Base-by-base conservation (phyloP, 768 basidiomycete species). In the Podaxis sp. region DNA sequence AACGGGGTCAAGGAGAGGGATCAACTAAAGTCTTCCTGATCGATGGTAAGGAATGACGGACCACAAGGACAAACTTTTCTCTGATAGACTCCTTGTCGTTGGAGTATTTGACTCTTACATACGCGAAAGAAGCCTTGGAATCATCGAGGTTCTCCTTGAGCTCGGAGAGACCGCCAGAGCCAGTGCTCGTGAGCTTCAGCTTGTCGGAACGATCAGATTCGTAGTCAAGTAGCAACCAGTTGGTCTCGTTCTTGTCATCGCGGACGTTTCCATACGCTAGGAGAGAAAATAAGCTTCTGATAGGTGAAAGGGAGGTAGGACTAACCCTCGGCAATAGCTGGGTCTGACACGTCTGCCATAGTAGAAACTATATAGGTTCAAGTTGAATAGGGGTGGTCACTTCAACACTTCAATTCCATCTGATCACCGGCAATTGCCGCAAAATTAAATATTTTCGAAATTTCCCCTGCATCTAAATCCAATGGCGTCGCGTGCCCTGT, bases 181-280 rank as follows among this genome's bases (percentile, higher is more conserved):
- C 95, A 22, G 91, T 94, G 70, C 82, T 73, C 11, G 93, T 89
- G 70, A 98, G 77, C 66, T 77, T 73, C 67, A 97, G 85, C 71
- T 84, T 91, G 82, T 96, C 92, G 37, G 89, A 91, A 68, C 84
- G 82, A 74, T 92, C 90, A 69, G 81, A 82, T 83, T 90, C 89
- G 74, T 98, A 98, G 73, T 96, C 92, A 62, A 97, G 76, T 61
- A 98, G 79, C 50, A 96, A 71, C 94, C 94, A 98, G 73, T 91
- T 97, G 36, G 87, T 91, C 33, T 92, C 90, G 41, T 87, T 81
- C 71, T 94, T 94, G 81, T 93, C 88, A 65, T 80, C 82, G 66
- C 95, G 88, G 59, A 97, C 89, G 67, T 94, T 91, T 73, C 85
- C 80, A 81, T 97, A 96, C 36, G 94, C 96, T 93, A 72, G 41